phyloP scores from a whole-genome alignment of 306 rosid genomes.

The Luffa acutangula region DNA sequence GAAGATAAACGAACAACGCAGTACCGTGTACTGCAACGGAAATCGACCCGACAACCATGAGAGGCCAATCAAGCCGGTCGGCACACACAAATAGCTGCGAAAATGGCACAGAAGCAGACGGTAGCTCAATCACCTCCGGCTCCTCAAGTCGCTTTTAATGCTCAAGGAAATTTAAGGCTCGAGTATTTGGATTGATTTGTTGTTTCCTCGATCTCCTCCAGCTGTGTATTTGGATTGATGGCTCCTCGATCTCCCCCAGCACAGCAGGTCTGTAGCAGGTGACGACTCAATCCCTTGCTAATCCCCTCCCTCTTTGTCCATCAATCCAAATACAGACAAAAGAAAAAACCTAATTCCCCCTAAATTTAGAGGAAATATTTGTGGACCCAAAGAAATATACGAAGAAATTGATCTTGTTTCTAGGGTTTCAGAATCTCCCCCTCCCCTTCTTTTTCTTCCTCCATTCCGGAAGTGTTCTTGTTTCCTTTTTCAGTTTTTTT shows the following conservation, averaged over 20 bases:
- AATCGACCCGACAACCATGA: slow-evolving; percentile 79
- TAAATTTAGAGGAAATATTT: slow-evolving; percentile 15
- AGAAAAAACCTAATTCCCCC: slow-evolving; percentile 11
- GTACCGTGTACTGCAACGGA: slow-evolving; percentile 99
- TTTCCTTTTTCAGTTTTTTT: not conserved
- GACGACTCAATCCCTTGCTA: slow-evolving; percentile 86
- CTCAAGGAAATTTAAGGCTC: slow-evolving; percentile 96
- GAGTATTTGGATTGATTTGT: too few species aligned
- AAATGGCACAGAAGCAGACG: slow-evolving; percentile 91
- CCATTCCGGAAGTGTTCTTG: not conserved
- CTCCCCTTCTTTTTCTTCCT: not conserved
- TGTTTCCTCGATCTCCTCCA: too few species aligned
- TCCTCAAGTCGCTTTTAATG: slow-evolving; percentile 85
- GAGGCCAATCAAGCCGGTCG: slow-evolving; percentile 86
- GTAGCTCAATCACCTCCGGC: slow-evolving; percentile 88
- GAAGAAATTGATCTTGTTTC: not conserved
- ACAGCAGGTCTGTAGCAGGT: too few species aligned
- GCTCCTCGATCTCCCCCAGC: too few species aligned
- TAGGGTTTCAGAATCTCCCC: not conserved
- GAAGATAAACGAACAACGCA: slow-evolving; percentile 92
- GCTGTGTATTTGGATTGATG: slow-evolving; percentile 98
- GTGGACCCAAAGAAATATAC: not conserved
- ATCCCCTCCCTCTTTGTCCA: not conserved
- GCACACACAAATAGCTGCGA: slow-evolving; percentile 82
- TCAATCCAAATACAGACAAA: not conserved